A percentile compares a stretch with the other conserved stretches of the same genome.
phyloP scores from a whole-genome alignment of 371 early-diverging fungal genomes.

The Mucor saturninus region DNA sequence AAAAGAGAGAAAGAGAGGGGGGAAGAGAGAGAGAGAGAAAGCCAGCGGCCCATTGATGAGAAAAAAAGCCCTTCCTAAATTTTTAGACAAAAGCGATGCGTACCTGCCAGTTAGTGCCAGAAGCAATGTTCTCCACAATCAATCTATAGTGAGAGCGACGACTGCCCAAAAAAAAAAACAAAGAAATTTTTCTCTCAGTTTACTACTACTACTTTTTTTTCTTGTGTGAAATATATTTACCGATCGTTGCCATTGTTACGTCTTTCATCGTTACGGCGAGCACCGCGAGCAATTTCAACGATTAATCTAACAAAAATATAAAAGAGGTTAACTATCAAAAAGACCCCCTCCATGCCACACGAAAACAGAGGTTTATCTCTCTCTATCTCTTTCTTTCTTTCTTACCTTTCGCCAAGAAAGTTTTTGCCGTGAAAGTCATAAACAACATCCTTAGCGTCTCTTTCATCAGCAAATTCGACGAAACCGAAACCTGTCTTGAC shows the following conservation, averaged over 20 bases:
- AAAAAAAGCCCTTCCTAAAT: not conserved
- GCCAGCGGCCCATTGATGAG: constrained; percentile 12
- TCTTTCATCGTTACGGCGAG: constrained; percentile 58
- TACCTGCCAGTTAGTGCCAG: constrained; percentile 85
- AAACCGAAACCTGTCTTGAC: constrained; percentile 80
- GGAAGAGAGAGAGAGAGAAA: constrained; percentile 24
- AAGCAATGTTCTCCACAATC: constrained; percentile 73
- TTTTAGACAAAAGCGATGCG: constrained; percentile 35
- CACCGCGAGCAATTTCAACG: constrained; percentile 77
- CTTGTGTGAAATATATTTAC: constrained; percentile 16
- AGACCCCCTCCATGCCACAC: no score
- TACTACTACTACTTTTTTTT: not conserved
- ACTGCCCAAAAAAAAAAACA: constrained; percentile 27
- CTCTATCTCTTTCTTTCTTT: not conserved
- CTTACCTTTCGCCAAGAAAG: constrained; percentile 79
- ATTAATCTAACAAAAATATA: constrained; percentile 54
- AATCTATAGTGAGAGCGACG: constrained; percentile 68
- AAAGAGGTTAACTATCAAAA: no score
- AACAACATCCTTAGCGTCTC: constrained; percentile 81
- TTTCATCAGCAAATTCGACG: constrained; percentile 73
- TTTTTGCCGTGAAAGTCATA: constrained; percentile 71
- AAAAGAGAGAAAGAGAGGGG: constrained; percentile 25
- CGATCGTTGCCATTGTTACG: constrained; percentile 42
- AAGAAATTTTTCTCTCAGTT: no score
- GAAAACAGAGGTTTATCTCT: no score